Evolutionary conservation across 1,139 yeast species (phyloP), one percentile per base, ranked within the genome.

Genomic region (Suhomyces taliae): DNA sequence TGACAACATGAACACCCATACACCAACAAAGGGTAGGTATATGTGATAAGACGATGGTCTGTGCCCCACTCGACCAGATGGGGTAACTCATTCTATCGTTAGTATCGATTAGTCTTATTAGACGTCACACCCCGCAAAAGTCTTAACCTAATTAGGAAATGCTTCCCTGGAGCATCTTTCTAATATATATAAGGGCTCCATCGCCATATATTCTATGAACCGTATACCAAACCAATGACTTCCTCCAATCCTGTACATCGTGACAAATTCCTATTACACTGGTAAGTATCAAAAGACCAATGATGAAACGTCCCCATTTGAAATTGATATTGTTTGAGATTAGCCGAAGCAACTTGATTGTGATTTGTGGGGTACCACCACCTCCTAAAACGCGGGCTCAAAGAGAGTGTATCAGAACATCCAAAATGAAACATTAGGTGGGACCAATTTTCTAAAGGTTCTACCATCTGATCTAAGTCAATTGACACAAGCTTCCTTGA

Each of bases 211-310:
- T 29, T 29, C 32, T 6, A 19, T 6, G 24, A 6, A 34, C 15
- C 41, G 6, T 27, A 12, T 32, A 27, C 33, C 37, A 26, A 27
- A 12, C 19, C 27, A 34, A 27, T 24, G 34, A 29, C 14, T 8
- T 6, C 45, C 29, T 24, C 40, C 37, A 37, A 31, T 12, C 11
- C 29, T 8, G 37, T 39, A 27, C 40, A 43, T 26, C 42, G 38
- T 7, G 70, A 66, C 50, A 61, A 61, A 40, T 66, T 67, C 46
- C 50, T 65, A 12, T 56, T 67, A 41, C 67, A 66, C 47, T 67
- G 71, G 71, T 66, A 63, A 15, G 70, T 64, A 29, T 8, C 4
- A 11, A 3, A 10, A n/a, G 12, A 6, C 19, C 36, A 11, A 3
- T 24, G 4, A 29, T 29, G 3, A 19, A 19, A 19, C 6, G 24